A percentile compares a stretch with the other conserved stretches of the same genome.
These are phyloP conservation scores for Colletotrichum gloeosporioides DNA, from an alignment of 2,329 filamentous ascomycete genomes.

Conservation along the genomic window DNA sequence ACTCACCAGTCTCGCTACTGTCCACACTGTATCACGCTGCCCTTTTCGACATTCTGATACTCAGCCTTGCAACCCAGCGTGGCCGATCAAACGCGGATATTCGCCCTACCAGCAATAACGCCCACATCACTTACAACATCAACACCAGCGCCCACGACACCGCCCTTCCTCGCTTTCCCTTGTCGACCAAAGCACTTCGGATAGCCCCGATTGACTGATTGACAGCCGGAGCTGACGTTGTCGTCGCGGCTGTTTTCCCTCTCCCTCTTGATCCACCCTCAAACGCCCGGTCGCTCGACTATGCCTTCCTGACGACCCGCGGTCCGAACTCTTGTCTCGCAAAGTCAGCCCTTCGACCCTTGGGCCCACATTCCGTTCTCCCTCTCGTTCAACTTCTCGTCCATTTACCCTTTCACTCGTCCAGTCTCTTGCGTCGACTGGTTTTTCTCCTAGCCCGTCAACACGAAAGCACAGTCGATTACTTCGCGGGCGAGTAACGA, in stretches of 20 bases:
- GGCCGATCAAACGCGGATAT: conserved; percentile 22
- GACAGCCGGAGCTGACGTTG: neutral
- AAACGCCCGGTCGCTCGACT: conserved; percentile 15
- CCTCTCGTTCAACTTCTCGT: conserved; percentile 8
- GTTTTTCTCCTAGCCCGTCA: conserved; percentile 22
- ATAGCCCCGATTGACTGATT: neutral
- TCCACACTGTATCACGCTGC: neutral
- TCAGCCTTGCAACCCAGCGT: conserved; percentile 10
- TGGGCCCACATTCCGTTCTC: conserved; percentile 19
- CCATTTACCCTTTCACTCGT: neutral
- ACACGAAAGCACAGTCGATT: conserved; percentile 42
- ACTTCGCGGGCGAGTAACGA: conserved; percentile 58
- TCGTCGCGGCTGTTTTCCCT: neutral
- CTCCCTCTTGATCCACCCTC: conserved; percentile 10
- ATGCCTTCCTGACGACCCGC: conserved; percentile 11
- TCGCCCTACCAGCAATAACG: neutral
- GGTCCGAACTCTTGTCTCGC: conserved; percentile 15
- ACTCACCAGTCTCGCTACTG: neutral
- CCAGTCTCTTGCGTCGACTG: conserved; percentile 14
- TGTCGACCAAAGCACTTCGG: neutral
- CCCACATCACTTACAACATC: neutral
- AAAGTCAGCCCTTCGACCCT: neutral
- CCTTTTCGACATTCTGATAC: conserved; percentile 18
- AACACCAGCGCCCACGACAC: neutral
- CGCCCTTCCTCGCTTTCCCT: neutral